Evolutionary conservation across 1,284 basidiomycete genomes (phyloP), one percentile per base, ranked within the genome.

Genomic region (Cutaneotrichosporon dermatis): DNA sequence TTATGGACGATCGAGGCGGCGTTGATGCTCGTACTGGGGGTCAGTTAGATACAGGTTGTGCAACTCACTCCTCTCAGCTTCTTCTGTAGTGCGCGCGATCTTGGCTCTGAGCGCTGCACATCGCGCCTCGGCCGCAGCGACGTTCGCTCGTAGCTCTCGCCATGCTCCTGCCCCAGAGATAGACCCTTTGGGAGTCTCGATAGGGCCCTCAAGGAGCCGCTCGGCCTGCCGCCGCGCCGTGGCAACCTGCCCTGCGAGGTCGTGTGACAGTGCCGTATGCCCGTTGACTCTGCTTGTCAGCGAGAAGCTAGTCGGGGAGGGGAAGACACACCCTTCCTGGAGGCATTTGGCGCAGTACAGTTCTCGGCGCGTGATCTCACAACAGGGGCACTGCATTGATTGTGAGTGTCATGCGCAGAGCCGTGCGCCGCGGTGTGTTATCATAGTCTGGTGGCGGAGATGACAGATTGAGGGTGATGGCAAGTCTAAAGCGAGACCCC

Each of bases 321-420:
- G 6, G 15, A n/a, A 6, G 12, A 61, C 72, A 33, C 37, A 74
- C 72, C 72, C 70, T 62, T 72, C 60, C 7, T 48, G 61, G 2
- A 75, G 61, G 50, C 73, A 75, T 10, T 46, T 11, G 4, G 67
- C 40, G 59, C 73, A 75, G 59, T 69, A 73, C 25, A 68, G 66
- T 16, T 58, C 49, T 9, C 54, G 13, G 52, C 71, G 66, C 4
- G 61, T 51, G 6, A 54, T 51, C 16, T 66, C 65, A 57, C 73
- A 75, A 55, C 65, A 69, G 4, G 62, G 65, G 43, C 72, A 71
- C 33, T 49, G 46, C 42, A 66, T 50, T 25, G 25, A 25, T 25
- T 25, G 25, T 25, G 25, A 25, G 25, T 25, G 25, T 25, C 25
- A 25, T 25, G 25, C 25, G 25, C 25, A 25, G 25, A 25, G 15